These are phyloP conservation scores for Penicillium sp. DNA, from an alignment of 2,329 filamentous ascomycete species.

Conservation along the genomic window DNA sequence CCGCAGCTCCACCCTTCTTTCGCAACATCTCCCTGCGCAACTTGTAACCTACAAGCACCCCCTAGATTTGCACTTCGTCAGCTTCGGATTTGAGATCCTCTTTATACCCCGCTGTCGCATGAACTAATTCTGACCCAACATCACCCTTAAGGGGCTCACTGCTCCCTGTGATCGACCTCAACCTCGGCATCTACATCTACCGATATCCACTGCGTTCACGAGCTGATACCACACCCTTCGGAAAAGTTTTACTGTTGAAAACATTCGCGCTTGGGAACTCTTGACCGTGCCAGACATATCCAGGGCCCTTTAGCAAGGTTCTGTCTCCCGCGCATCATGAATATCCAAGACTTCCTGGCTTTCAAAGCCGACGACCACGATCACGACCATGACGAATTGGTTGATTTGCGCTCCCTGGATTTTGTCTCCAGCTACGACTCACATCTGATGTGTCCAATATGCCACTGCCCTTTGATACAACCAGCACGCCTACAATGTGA, in stretches of 20 bases:
- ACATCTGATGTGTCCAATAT: conserved; percentile 68
- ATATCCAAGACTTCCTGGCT: conserved; percentile 36
- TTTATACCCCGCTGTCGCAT: conserved; percentile 7
- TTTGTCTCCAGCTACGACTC: conserved; percentile 61
- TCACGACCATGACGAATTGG: conserved; percentile 33
- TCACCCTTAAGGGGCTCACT: conserved; percentile 26
- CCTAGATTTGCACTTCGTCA: not conserved
- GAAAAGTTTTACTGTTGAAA: not conserved
- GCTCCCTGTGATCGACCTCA: conserved; percentile 16
- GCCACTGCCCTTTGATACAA: conserved; percentile 64
- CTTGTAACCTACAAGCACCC: not conserved
- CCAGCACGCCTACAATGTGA: conserved; percentile 64
- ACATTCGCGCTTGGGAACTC: not conserved
- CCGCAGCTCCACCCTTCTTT: conserved; percentile 18
- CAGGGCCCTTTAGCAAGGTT: not conserved
- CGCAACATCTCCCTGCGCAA: not conserved
- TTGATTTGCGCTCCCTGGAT: conserved; percentile 63
- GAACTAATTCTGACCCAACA: conserved; percentile 15
- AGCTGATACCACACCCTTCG: conserved; percentile 13
- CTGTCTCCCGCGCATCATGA: conserved; percentile 28
- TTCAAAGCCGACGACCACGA: conserved; percentile 33
- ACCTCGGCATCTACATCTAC: conserved; percentile 25
- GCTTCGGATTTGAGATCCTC: not conserved
- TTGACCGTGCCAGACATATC: not conserved
- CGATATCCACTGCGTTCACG: conserved; percentile 17